A percentile compares a stretch with the other conserved stretches of the same genome.
phyloP scores from a whole-genome alignment of 306 rosid genomes.

The Sicyos baderoa region DNA sequence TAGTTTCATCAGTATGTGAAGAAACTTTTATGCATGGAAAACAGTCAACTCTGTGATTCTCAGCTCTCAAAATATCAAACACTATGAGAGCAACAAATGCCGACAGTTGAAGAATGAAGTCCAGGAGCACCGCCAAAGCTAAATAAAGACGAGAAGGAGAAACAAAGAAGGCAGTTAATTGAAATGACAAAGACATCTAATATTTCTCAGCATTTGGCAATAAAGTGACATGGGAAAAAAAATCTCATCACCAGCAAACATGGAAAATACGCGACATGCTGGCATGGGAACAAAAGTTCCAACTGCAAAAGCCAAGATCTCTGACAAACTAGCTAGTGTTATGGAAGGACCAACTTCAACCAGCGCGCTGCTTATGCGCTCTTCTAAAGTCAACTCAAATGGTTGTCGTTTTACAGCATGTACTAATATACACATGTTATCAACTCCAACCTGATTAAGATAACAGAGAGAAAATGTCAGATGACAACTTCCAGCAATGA shows the following conservation, averaged over 20 bases:
- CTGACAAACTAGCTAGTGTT: slow-evolving; percentile 82
- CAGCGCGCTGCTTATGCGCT: slow-evolving; percentile 66
- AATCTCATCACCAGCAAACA: slow-evolving; percentile 73
- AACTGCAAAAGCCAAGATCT: slow-evolving; percentile 90
- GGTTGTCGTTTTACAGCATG: slow-evolving; percentile 88
- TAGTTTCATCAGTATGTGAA: slow-evolving; percentile 36
- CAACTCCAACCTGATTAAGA: slow-evolving; percentile 80
- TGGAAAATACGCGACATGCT: slow-evolving; percentile 95
- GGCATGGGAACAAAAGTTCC: slow-evolving; percentile 94
- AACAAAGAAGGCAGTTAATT: slow-evolving; percentile 8
- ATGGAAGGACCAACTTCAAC: slow-evolving; percentile 97
- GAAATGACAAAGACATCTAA: background rate
- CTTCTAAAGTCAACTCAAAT: slow-evolving; percentile 57
- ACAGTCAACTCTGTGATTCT: slow-evolving; percentile 77
- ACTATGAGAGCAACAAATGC: slow-evolving; percentile 81
- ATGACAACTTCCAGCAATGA: slow-evolving; percentile 17
- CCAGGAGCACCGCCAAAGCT: slow-evolving; percentile 96
- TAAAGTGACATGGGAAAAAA: slow-evolving; percentile 10
- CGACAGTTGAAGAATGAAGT: slow-evolving; percentile 85
- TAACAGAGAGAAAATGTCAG: slow-evolving; percentile 22
- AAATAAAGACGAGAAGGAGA: slow-evolving; percentile 8
- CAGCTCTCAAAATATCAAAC: slow-evolving; percentile 71
- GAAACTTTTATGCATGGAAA: slow-evolving; percentile 75
- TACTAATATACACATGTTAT: slow-evolving; percentile 95
- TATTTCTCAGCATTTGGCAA: background rate